Evolutionary conservation across 129 eudicot species (phyloP).

Genomic region (Pulicaria dysenterica): DNA sequence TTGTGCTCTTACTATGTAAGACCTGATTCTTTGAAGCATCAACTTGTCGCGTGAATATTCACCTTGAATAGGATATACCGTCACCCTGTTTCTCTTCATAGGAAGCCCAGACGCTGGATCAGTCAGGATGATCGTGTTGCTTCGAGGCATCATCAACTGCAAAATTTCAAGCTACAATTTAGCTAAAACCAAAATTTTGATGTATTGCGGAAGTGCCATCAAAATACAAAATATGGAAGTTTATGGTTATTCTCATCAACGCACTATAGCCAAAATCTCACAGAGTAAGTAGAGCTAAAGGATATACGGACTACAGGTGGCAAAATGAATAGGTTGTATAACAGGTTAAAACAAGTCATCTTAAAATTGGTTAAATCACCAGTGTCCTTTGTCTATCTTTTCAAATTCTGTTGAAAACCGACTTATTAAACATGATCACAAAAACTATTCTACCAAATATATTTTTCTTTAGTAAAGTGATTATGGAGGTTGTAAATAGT

Average conservation of each 20-base stretch:
- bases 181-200: slow-evolving; percentile 11
- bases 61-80: slow-evolving; percentile 80
- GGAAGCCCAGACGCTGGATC: slow-evolving; percentile 85
- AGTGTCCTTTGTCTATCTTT: neutral
- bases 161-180: slow-evolving; percentile 2
- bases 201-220: neutral
- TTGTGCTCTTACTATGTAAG: slow-evolving; percentile 94
- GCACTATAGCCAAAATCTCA: neutral
- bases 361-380: neutral
- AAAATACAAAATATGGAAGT: slow-evolving; percentile 12
- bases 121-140: slow-evolving; percentile 71
- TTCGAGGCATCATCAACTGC: slow-evolving; percentile 82
- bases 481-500: too few relatives aligned
- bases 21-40: slow-evolving; percentile 99
- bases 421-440: neutral
- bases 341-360: neutral
- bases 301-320: neutral
- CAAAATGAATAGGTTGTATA: neutral
- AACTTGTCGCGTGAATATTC: slow-evolving; percentile 96
- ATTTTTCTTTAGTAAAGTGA: neutral
- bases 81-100: slow-evolving; percentile 62
- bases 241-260: neutral
- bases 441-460: neutral
- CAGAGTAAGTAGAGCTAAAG: slow-evolving; percentile 1
- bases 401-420: neutral